Conservation (phyloP, 495 filamentous ascomycete species). For the Tuber brumale region DNA sequence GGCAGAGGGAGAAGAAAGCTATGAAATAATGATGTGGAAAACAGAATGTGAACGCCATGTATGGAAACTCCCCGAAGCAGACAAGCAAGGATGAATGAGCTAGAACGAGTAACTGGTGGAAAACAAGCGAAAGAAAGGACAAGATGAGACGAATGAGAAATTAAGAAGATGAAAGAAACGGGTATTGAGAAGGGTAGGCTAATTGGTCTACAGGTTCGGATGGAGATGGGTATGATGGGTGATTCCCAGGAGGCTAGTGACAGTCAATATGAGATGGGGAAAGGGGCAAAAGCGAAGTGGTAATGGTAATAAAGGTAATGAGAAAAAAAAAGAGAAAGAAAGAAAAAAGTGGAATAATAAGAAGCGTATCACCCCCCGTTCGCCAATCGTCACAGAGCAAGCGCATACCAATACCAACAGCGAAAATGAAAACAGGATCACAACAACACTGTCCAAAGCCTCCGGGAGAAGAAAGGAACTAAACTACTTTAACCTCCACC, state of each 20-base stretch:
- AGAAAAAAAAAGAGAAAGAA: neutral
- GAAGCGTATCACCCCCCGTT: neutral
- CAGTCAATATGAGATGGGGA: neutral
- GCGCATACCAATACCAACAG: neutral
- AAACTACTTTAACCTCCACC: constrained; percentile 27
- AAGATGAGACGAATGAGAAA: neutral
- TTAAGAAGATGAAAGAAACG: neutral
- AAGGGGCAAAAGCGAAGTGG: neutral
- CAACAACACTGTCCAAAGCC: neutral
- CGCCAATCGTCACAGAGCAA: neutral
- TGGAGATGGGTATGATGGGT: neutral
- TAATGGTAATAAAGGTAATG: neutral
- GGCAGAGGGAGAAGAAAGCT: neutral
- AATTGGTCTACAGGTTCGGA: neutral
- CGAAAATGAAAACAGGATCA: neutral
- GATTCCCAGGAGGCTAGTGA: neutral
- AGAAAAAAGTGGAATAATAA: neutral
- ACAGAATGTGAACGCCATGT: constrained; percentile 3
- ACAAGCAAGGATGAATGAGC: neutral
- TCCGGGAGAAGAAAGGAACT: neutral
- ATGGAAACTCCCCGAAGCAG: neutral
- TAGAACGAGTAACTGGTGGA: neutral
- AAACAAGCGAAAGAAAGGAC: neutral
- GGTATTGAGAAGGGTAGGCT: neutral
- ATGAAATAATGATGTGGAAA: neutral